phyloP scores from a whole-genome alignment of 805 yeast genomes.

The Metahyphopichia silvanorum region DNA sequence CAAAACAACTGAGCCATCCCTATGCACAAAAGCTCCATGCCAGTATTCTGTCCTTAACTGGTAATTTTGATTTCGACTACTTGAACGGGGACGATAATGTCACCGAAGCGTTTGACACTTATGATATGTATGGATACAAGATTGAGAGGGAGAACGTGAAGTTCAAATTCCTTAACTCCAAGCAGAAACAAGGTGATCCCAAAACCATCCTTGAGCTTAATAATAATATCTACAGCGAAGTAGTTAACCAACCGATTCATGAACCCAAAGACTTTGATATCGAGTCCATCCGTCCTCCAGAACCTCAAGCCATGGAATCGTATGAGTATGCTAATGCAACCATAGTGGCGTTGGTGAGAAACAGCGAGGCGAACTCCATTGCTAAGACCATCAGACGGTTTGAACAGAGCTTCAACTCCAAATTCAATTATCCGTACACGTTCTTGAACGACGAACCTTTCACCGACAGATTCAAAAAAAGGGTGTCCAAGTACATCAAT shows the following conservation, averaged over 20 bases:
- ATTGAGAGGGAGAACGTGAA: slow-evolving; percentile 27
- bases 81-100: slow-evolving; percentile 2
- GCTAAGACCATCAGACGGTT: slow-evolving; percentile 54
- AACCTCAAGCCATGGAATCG: slow-evolving; percentile 11
- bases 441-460: slow-evolving; percentile 73
- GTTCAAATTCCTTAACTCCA: slow-evolving; percentile 29
- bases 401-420: slow-evolving; percentile 62
- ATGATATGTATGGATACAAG: slow-evolving; percentile 9
- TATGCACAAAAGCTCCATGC: slow-evolving; percentile 3
- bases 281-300: slow-evolving; percentile 24
- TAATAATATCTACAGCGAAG: slow-evolving; percentile 31
- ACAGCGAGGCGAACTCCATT: slow-evolving; percentile 52
- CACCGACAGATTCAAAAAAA: slow-evolving; percentile 49
- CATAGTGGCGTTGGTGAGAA: slow-evolving; percentile 67
- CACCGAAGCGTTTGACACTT: slow-evolving; percentile 2
- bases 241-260: slow-evolving; percentile 31
- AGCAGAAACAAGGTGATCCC: slow-evolving; percentile 21
- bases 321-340: slow-evolving; percentile 69
- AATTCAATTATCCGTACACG: slow-evolving; percentile 78
- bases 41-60: slow-evolving; percentile 7
- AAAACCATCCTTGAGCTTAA: slow-evolving; percentile 37
- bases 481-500: slow-evolving; percentile 29
- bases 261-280: slow-evolving; percentile 48
- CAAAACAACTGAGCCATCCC: no score
- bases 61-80: slow-evolving; percentile 10